A percentile compares a stretch with the other conserved stretches of the same genome.
Conservation (phyloP, 306 rosid genomes). For the Hylodesmum podocarpum region DNA sequence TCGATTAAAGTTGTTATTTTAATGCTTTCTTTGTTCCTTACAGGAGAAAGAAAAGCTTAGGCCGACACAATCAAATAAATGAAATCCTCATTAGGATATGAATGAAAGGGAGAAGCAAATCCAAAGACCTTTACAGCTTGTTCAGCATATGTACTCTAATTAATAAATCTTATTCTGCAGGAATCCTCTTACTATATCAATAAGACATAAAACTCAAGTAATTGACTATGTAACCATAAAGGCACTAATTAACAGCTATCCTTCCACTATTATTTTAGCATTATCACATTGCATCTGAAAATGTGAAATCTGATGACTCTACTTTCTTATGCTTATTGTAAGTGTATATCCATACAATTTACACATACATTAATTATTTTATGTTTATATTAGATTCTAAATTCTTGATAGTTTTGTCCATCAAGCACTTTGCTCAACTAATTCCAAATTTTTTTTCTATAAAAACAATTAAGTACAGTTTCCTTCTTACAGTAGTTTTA, state of each 20-base stretch:
- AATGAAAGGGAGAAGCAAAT: neutral
- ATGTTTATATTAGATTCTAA: neutral
- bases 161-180: neutral
- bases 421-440: neutral
- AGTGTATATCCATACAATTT: neutral
- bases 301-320: neutral
- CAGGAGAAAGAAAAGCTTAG: neutral
- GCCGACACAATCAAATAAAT: neutral
- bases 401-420: neutral
- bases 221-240: neutral
- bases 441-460: neutral
- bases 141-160: neutral
- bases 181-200: conserved; percentile 25
- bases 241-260: neutral
- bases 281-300: neutral
- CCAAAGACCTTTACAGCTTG: conserved; percentile 25
- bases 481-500: neutral
- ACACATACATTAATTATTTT: neutral
- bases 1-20: too few relatives aligned
- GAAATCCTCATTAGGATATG: neutral
- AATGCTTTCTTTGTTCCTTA: too few relatives aligned
- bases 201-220: neutral
- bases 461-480: too few relatives aligned
- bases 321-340: neutral
- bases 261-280: neutral